Evolutionary conservation across 352 stramenopile species (phyloP), one percentile per base, ranked within the genome.

Genomic region (Phytopythium delawarense): DNA sequence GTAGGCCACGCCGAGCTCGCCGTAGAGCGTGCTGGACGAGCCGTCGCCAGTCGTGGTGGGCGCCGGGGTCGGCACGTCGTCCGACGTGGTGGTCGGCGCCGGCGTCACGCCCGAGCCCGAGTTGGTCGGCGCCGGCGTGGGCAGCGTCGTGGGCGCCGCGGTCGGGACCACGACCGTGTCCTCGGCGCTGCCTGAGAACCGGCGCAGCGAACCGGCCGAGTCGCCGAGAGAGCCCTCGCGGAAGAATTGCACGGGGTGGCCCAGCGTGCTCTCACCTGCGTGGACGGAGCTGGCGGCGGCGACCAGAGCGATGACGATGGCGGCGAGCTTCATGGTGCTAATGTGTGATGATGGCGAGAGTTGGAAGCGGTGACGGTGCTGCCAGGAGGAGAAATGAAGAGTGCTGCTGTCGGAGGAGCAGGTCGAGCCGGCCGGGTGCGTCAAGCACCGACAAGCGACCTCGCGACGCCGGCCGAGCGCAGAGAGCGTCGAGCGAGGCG

Each of bases 301-400:
- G 44, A 76, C 46, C 48, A 71, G 67, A 18, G 70, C 70, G n/a
- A 70, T 42, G 58, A 77, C 21, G 64, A 81, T 63, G 37, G 66
- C 35, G 16, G 68, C 66, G 70, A 84, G 55, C 37, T 84, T 81
- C 75, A 84, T 84, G 59, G 13, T 63, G 61, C 49, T 57, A 49
- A 57, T 57, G 13, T 35, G 39, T 48, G 45, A 42, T 59, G 25
- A 28, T 32, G 46, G 25, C 25, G 25, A 45, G 54, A 54, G 35
- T 11, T 40, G 35, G 35, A 40, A 40, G 35, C 8, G 46, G 58
- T 59, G 32, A 49, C 23, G 25, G 58, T 72, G 63, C 39, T 59
- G 62, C 50, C 61, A 51, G 34, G 59, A 72, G 63, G 69, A 59
- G 25, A 68, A 74, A 63, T 69, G 67, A 56, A 69, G 70, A 75